A percentile compares a stretch with the other conserved stretches of the same genome.
These are phyloP conservation scores for Cryphonectria carpinicola DNA, from an alignment of 2,329 filamentous ascomycete genomes.

Conservation along the genomic window DNA sequence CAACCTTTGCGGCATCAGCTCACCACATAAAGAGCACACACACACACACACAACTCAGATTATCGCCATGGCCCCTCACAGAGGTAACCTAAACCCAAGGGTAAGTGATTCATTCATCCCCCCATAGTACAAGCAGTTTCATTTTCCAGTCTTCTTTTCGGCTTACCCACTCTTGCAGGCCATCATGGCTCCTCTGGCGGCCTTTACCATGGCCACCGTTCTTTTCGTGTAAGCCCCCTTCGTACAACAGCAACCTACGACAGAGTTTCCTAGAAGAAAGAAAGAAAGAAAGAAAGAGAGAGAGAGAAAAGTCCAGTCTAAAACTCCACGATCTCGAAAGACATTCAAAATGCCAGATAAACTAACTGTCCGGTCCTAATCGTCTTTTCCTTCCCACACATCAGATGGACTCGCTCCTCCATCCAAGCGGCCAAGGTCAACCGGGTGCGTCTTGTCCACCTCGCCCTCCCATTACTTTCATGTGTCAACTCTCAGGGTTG, in stretches of 20 bases:
- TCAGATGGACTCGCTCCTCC: slow-evolving; percentile 27
- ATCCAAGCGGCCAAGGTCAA: slow-evolving; percentile 29
- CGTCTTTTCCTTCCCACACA: neutral
- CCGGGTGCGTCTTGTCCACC: slow-evolving; percentile 14
- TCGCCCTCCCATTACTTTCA: no score
- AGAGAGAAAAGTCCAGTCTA: neutral
- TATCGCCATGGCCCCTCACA: slow-evolving; percentile 22
- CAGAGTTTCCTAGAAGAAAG: no score
- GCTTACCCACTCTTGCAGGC: slow-evolving; percentile 8
- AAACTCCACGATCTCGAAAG: no score
- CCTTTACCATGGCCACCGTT: slow-evolving; percentile 27
- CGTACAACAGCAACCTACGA: no score
- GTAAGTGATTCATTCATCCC: neutral
- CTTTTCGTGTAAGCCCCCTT: slow-evolving; percentile 23
- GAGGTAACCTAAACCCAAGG: slow-evolving; percentile 25
- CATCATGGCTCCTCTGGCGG: slow-evolving; percentile 28
- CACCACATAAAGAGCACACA: neutral
- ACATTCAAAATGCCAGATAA: neutral
- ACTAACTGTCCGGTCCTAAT: no score
- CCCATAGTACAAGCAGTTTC: no score
- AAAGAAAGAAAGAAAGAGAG: no score
- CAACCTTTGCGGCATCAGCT: neutral
- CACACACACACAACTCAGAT: no score
- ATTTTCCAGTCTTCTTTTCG: no score
- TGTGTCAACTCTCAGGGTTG: no score